Conservation (phyloP, 2,329 filamentous ascomycete genomes). For the Aspergillus candidus region DNA sequence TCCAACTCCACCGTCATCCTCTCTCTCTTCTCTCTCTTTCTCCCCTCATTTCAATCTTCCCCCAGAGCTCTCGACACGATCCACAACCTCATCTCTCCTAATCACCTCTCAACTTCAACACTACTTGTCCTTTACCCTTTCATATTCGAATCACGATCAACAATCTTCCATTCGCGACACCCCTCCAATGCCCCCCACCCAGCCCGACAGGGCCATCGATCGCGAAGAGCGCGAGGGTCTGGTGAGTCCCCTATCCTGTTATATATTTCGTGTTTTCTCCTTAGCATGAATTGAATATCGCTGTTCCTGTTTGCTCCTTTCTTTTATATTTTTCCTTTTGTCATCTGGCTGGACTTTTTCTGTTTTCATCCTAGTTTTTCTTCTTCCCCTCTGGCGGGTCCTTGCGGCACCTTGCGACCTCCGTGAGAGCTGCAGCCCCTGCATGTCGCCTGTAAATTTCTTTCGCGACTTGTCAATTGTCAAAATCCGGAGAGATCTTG, state of each 20-base stretch:
- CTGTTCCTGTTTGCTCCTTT: conserved; percentile 1
- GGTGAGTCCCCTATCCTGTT: conserved; percentile 30
- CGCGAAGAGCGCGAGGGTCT: conserved; percentile 46
- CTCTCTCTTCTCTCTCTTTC: too few species aligned
- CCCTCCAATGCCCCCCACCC: conserved; percentile 36
- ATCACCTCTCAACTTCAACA: not conserved
- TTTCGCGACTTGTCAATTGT: conserved; percentile 10
- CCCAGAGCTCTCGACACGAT: too few species aligned
- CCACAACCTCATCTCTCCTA: too few species aligned
- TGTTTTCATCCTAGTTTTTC: conserved; percentile 9
- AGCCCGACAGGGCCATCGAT: conserved; percentile 43
- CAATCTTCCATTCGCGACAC: conserved; percentile 14
- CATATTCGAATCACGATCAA: not conserved
- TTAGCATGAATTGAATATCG: not conserved
- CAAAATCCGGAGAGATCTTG: conserved; percentile 10
- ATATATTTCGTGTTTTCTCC: conserved; percentile 3
- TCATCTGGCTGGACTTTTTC: not conserved
- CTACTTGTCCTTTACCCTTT: not conserved
- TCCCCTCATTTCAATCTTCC: not conserved
- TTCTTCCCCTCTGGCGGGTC: conserved; percentile 1
- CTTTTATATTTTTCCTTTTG: not conserved
- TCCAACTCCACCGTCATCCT: too few species aligned
- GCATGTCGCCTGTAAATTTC: conserved; percentile 5
- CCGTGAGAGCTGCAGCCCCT: too few species aligned
- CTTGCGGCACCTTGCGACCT: too few species aligned